Conservation (phyloP, 2,329 filamentous ascomycete genomes). For the Monilinia fructigena region DNA sequence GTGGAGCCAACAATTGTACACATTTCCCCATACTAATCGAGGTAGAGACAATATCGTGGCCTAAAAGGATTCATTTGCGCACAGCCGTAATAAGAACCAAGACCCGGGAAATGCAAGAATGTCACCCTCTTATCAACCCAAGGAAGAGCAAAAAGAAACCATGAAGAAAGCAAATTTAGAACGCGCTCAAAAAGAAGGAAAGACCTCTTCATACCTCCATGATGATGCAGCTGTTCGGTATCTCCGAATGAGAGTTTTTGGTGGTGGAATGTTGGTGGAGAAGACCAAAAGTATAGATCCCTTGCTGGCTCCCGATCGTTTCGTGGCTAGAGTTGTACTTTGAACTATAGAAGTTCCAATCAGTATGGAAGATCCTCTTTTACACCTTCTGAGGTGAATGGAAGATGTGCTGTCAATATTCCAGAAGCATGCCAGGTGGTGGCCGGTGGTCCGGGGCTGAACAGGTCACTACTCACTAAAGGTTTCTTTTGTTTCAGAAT, state of each 20-base stretch:
- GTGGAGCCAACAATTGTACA: constrained; percentile 12
- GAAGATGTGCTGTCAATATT: constrained; percentile 13
- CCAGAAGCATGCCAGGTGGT: constrained; percentile 10
- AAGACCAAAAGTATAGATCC: neutral
- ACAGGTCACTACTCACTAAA: constrained; percentile 18
- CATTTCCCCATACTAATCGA: constrained; percentile 2
- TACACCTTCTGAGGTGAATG: neutral
- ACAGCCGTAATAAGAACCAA: constrained; percentile 11
- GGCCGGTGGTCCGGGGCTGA: neutral
- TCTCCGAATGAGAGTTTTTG: neutral
- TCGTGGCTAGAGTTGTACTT: neutral
- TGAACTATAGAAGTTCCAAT: neutral
- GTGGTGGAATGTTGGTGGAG: constrained; percentile 6
- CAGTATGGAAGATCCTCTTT: neutral
- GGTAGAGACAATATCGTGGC: constrained; percentile 1
- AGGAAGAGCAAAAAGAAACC: neutral
- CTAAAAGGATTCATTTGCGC: neutral
- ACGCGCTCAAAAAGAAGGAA: neutral
- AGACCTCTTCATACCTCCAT: constrained; percentile 30
- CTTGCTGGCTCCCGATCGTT: neutral
- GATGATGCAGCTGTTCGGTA: neutral
- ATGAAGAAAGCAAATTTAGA: neutral
- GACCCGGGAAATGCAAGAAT: neutral
- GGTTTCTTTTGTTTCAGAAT: constrained; percentile 14
- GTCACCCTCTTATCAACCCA: neutral